Conservation (phyloP, 2,329 filamentous ascomycete species). For the Epichloe gansuensis region DNA sequence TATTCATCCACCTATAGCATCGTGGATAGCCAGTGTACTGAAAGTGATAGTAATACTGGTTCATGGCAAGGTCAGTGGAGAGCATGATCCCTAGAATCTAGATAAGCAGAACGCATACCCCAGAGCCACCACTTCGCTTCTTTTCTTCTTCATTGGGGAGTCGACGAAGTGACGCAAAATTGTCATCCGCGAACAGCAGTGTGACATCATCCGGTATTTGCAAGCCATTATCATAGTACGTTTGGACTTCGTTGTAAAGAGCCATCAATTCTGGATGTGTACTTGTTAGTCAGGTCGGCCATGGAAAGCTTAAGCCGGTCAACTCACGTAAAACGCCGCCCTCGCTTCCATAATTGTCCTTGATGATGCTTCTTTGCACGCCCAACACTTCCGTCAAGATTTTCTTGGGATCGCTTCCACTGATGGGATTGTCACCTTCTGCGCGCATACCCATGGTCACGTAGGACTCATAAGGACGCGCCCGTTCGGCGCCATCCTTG, state of each 20-base stretch:
- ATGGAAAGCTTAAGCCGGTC: not conserved
- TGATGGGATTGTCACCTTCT: slow-evolving; percentile 41
- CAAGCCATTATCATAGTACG: slow-evolving; percentile 48
- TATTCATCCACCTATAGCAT: slow-evolving; percentile 51
- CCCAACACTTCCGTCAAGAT: slow-evolving; percentile 40
- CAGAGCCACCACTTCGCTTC: slow-evolving; percentile 39
- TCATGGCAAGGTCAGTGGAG: slow-evolving; percentile 8
- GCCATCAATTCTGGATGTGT: slow-evolving; percentile 41
- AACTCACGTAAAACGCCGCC: slow-evolving; percentile 28
- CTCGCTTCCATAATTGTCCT: slow-evolving; percentile 33
- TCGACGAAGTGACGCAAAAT: slow-evolving; percentile 45
- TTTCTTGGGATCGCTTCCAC: slow-evolving; percentile 34
- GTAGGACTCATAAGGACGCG: slow-evolving; percentile 43
- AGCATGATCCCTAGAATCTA: no score
- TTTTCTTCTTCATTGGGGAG: slow-evolving; percentile 41
- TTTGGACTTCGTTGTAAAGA: slow-evolving; percentile 53
- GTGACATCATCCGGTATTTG: slow-evolving; percentile 48
- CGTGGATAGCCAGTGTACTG: slow-evolving; percentile 50
- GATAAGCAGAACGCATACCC: slow-evolving; percentile 23
- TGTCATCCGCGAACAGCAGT: slow-evolving; percentile 50
- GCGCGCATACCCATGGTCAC: slow-evolving; percentile 49
- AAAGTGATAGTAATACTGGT: slow-evolving; percentile 37
- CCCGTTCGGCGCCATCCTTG: slow-evolving; percentile 38
- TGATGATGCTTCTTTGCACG: slow-evolving; percentile 40
- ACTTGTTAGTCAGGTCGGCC: not conserved